A percentile compares a stretch with the other conserved stretches of the same genome.
phyloP scores from a whole-genome alignment of 176 grass and related monocot species.

The Elymus sibiricus region DNA sequence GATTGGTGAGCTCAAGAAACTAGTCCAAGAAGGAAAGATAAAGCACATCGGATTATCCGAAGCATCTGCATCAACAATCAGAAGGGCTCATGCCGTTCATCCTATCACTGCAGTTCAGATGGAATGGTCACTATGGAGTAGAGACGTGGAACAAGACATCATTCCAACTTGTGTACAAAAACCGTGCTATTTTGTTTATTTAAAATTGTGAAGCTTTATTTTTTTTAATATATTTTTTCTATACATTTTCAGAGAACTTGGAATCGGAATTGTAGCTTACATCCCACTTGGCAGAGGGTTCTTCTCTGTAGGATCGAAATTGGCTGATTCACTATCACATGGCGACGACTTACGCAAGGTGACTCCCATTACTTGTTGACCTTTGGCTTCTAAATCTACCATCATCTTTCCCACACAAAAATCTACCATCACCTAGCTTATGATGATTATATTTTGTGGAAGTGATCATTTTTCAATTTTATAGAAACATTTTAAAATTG shows the following conservation, averaged over 20 bases:
- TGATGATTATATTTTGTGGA: background rate
- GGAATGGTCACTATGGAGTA: conserved; percentile 66
- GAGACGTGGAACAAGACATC: conserved; percentile 53
- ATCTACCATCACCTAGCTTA: background rate
- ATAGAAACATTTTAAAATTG: background rate
- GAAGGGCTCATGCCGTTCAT: conserved; percentile 68
- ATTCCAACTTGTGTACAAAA: conserved; percentile 36
- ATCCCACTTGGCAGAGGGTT: background rate
- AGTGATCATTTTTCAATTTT: background rate
- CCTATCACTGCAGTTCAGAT: conserved; percentile 53
- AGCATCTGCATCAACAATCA: conserved; percentile 54
- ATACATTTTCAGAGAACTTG: background rate
- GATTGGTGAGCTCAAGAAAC: conserved; percentile 75
- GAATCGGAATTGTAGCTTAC: background rate
- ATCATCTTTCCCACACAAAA: too few relatives aligned
- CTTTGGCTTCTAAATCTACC: background rate
- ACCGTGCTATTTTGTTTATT: background rate
- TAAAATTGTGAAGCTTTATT: background rate
- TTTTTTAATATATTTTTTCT: background rate
- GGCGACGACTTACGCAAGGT: background rate
- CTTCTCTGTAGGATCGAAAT: background rate
- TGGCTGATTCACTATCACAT: background rate
- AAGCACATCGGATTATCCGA: conserved; percentile 69
- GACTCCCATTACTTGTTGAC: background rate
- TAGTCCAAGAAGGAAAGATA: conserved; percentile 67